A percentile compares a stretch with the other conserved stretches of the same genome.
phyloP scores from a whole-genome alignment of 805 yeast species.

The Starmerella gropengiesseri region DNA sequence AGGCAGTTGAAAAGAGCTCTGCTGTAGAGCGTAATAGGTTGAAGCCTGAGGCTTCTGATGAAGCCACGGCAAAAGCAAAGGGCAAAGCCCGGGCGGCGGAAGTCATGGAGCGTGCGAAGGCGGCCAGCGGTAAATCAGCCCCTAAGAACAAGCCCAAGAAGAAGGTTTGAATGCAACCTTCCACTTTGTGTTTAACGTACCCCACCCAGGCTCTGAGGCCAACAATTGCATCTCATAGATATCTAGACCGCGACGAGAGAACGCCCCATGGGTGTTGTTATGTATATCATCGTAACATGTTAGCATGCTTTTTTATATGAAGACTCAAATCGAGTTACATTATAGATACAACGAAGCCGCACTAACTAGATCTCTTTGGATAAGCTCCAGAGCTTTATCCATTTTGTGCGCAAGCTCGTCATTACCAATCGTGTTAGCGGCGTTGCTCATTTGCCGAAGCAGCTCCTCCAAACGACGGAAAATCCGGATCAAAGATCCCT shows the following conservation, averaged over 20 bases:
- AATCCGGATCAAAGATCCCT: conserved; percentile 90
- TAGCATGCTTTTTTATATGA: neutral
- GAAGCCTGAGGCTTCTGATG: conserved; percentile 11
- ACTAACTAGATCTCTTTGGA: conserved; percentile 91
- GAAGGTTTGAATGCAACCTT: too few relatives aligned
- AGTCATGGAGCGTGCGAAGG: conserved; percentile 7
- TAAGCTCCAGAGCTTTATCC: conserved; percentile 72
- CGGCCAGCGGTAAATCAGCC: neutral
- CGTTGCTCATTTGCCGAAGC: conserved; percentile 77
- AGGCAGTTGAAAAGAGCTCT: conserved; percentile 52
- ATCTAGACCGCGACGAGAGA: too few relatives aligned
- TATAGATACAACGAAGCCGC: conserved; percentile 82
- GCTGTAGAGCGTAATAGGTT: conserved; percentile 50
- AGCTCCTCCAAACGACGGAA: conserved; percentile 91
- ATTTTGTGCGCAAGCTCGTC: conserved; percentile 74
- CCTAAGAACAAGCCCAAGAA: neutral
- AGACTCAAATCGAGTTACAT: neutral
- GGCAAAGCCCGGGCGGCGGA: conserved; percentile 7
- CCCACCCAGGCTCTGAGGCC: too few relatives aligned
- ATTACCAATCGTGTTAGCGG: conserved; percentile 92
- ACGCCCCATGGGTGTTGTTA: too few relatives aligned
- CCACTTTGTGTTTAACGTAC: too few relatives aligned
- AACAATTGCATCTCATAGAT: too few relatives aligned
- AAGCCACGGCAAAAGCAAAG: conserved; percentile 9
- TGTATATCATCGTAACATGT: too few relatives aligned